Evolutionary conservation across 139 green algal species (phyloP), one percentile per base, ranked within the genome.

Genomic region (Coccomyxa sp.): DNA sequence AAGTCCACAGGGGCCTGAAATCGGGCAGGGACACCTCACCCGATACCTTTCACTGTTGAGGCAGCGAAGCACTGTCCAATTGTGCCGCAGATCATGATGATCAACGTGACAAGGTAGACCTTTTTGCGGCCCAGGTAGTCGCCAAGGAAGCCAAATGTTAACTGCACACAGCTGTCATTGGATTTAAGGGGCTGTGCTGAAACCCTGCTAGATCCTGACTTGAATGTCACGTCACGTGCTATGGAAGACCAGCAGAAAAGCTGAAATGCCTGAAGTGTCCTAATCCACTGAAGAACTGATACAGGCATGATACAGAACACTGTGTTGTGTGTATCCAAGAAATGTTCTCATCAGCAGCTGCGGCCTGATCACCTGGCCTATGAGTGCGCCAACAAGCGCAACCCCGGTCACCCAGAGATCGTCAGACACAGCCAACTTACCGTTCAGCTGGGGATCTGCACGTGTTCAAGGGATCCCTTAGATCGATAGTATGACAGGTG

Each of bases 131-230:
- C 81, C 34, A 82, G 29, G 64, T 70, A 79, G 73, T 86, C 84
- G 10, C 84, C 84, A 36, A 86, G 74, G 27, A 70, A 44, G 31
- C 84, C 84, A 41, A 88, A 88, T 9, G 84, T 73, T 16, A 88
- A 70, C 82, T 86, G 79, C 69, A 40, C n/a, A n/a, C n/a, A n/a
- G n/a, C n/a, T 64, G 50, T 64, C 18, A 64, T 64, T 64, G 22
- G 50, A 64, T 64, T 27, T 58, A 64, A 31, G 50, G n/a, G n/a
- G n/a, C n/a, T n/a, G n/a, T n/a, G n/a, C n/a, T n/a, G n/a, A n/a
- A n/a, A n/a, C n/a, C n/a, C n/a, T n/a, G n/a, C n/a, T n/a, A n/a
- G n/a, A n/a, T n/a, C n/a, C n/a, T n/a, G n/a, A n/a, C n/a, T n/a
- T n/a, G n/a, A n/a, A n/a, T n/a, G n/a, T n/a, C n/a, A n/a, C n/a